phyloP scores from a whole-genome alignment of 2,329 filamentous ascomycete genomes.

The Phaeosphaeriaceae sp. region DNA sequence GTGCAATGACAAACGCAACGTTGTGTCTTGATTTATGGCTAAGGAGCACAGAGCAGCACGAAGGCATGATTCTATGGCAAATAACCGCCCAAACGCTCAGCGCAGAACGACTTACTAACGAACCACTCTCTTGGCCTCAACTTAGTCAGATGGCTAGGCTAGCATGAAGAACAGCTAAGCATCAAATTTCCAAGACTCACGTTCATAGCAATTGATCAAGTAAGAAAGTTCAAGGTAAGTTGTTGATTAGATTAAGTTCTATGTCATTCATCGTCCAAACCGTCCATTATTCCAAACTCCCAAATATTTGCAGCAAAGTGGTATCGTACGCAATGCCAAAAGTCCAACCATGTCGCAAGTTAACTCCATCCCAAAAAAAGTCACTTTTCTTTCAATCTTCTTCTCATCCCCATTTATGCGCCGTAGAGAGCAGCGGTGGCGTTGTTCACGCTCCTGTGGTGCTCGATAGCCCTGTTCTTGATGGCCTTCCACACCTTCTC shows the following conservation, averaged over 20 bases:
- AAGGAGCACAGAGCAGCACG: background rate
- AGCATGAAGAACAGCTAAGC: no score
- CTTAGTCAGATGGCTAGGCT: no score
- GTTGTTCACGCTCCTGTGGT: constrained; percentile 36
- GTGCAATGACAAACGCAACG: background rate
- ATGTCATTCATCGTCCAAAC: background rate
- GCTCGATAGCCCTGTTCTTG: constrained; percentile 38
- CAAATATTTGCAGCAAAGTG: constrained; percentile 1
- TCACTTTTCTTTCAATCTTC: constrained; percentile 2
- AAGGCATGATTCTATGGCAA: no score
- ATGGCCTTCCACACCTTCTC: constrained; percentile 33
- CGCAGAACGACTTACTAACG: no score
- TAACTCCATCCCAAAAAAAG: background rate
- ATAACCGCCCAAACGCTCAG: no score
- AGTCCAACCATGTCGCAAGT: background rate
- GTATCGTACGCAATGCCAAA: constrained; percentile 3
- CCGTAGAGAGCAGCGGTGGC: constrained; percentile 21
- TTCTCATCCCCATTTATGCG: background rate
- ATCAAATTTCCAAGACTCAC: no score
- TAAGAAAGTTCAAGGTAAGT: background rate
- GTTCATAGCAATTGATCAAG: background rate
- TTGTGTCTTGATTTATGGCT: background rate
- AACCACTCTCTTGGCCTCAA: no score
- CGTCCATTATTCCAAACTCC: background rate
- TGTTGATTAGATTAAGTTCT: constrained; percentile 1